These are phyloP conservation scores for Lachancea nothofagi DNA, from an alignment of 805 yeast species.

Conservation along the genomic window DNA sequence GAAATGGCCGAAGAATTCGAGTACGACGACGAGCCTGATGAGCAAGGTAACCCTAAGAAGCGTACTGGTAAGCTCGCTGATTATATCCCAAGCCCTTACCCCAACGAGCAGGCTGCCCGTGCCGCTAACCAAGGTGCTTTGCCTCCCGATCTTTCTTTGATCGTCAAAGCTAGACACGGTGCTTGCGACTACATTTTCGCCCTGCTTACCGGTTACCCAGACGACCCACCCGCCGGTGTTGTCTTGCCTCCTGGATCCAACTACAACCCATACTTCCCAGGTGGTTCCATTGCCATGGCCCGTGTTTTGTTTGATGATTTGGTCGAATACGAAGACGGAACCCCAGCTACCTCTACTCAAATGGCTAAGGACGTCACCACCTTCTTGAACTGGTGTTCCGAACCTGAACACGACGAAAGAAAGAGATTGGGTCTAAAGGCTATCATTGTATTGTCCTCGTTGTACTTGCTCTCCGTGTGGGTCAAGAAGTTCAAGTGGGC, in stretches of 20 bases:
- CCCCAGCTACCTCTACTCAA: conserved; percentile 96
- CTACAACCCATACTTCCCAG: conserved; percentile 99
- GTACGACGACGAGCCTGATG: conserved; percentile 98
- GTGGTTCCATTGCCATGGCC: conserved; percentile 99
- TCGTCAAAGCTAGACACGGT: conserved; percentile 98
- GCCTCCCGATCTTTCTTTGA: conserved; percentile 95
- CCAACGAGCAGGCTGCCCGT: conserved; percentile 98
- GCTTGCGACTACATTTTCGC: conserved; percentile 93
- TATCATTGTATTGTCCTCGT: conserved; percentile 65
- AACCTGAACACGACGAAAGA: conserved; percentile 98
- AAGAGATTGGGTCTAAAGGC: conserved; percentile 96
- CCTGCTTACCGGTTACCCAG: conserved; percentile 96
- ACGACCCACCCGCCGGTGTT: conserved; percentile 98
- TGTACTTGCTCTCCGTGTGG: conserved; percentile 80
- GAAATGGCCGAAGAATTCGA: conserved; percentile 94
- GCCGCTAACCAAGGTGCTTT: conserved; percentile 99
- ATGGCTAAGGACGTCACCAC: conserved; percentile 98
- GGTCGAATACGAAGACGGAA: conserved; percentile 98
- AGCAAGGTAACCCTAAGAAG: conserved; percentile 96
- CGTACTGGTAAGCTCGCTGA: conserved; percentile 98
- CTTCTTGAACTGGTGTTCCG: conserved; percentile 97
- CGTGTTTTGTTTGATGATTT: conserved; percentile 95
- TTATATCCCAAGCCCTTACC: conserved; percentile 90
- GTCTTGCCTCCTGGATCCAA: conserved; percentile 86
- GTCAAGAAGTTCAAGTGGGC: conserved; percentile 98